Percentiles rank a stretch among this genome's conserved stretches.
Evolutionary conservation across 2,329 filamentous ascomycete genomes (phyloP).

Genomic region (Chaetomium olivaceum): DNA sequence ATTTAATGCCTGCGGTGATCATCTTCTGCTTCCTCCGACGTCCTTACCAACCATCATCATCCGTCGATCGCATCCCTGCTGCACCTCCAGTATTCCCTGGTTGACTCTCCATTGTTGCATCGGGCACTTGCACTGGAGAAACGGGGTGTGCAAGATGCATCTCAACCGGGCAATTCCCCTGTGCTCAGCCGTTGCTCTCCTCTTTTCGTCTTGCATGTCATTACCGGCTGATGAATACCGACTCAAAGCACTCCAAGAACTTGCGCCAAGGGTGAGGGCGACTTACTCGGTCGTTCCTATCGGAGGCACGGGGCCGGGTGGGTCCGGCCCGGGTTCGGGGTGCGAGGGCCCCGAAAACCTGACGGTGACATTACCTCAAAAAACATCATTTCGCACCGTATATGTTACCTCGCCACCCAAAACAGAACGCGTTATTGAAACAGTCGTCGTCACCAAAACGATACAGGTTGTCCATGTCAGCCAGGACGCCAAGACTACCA

Average conservation of each 20-base stretch:
- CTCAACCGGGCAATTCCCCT: slow-evolving; percentile 31
- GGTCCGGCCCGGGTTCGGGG: slow-evolving; percentile 13
- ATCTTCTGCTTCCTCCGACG: slow-evolving; percentile 3
- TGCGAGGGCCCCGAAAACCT: slow-evolving; percentile 8
- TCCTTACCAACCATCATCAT: slow-evolving; percentile 11
- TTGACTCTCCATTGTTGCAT: background rate
- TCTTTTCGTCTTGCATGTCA: slow-evolving; percentile 29
- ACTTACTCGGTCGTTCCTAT: slow-evolving; percentile 45
- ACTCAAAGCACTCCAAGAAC: slow-evolving; percentile 16
- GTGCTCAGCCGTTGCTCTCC: slow-evolving; percentile 33
- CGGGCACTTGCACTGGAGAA: slow-evolving; percentile 1
- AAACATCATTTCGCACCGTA: slow-evolving; percentile 35
- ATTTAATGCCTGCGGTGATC: slow-evolving; percentile 10
- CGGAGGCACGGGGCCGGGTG: slow-evolving; percentile 33
- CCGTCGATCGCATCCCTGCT: slow-evolving; percentile 13
- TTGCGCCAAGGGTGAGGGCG: slow-evolving; percentile 37
- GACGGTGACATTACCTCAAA: slow-evolving; percentile 35
- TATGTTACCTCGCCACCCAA: slow-evolving; percentile 33
- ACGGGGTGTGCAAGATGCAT: slow-evolving; percentile 37
- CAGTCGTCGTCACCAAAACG: slow-evolving; percentile 37
- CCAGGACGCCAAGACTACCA: slow-evolving; percentile 11
- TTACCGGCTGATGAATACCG: slow-evolving; percentile 36
- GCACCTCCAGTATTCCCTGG: background rate
- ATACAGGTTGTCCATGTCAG: slow-evolving; percentile 38
- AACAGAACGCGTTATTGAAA: slow-evolving; percentile 38